Evolutionary conservation across 139 green algal species (phyloP).

Genomic region (Picochlorum sp.): DNA sequence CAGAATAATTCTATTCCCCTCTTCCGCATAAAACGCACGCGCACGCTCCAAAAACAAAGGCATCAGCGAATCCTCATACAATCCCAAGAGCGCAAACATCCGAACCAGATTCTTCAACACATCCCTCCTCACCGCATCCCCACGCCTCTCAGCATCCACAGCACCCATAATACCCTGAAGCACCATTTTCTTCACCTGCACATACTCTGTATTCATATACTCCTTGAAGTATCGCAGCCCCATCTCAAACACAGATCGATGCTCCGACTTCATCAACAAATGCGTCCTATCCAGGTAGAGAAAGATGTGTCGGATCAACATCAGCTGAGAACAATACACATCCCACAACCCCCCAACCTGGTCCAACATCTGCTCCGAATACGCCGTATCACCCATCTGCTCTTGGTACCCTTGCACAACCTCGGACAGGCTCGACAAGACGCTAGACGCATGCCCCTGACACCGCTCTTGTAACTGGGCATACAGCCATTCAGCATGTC

Average conservation of each 20-base stretch:
- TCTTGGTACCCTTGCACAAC: too few species aligned
- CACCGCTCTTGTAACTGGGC: constrained; percentile 60
- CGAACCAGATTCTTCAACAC: constrained; percentile 67
- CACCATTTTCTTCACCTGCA: constrained; percentile 50
- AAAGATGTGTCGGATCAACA: constrained; percentile 89
- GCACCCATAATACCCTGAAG: constrained; percentile 58
- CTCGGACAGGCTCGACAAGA: too few species aligned
- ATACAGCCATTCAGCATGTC: constrained; percentile 76
- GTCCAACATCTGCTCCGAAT: constrained; percentile 61
- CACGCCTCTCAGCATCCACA: constrained; percentile 63
- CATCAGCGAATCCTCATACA: constrained; percentile 64
- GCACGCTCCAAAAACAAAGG: constrained; percentile 39
- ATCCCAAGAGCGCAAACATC: constrained; percentile 60
- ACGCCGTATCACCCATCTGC: too few species aligned
- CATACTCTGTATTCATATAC: constrained; percentile 57
- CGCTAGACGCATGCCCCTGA: constrained; percentile 52
- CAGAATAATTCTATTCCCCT: constrained; percentile 43
- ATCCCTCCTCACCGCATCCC: constrained; percentile 64
- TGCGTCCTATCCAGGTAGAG: constrained; percentile 94
- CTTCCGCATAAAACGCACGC: constrained; percentile 45
- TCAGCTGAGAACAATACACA: constrained; percentile 73
- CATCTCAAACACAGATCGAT: constrained; percentile 87
- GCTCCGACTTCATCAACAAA: constrained; percentile 51
- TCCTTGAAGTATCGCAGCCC: constrained; percentile 72
- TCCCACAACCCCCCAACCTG: constrained; percentile 60